Base-by-base conservation (phyloP, 148 eudicot species). In the Simmondsia chinensis region DNA sequence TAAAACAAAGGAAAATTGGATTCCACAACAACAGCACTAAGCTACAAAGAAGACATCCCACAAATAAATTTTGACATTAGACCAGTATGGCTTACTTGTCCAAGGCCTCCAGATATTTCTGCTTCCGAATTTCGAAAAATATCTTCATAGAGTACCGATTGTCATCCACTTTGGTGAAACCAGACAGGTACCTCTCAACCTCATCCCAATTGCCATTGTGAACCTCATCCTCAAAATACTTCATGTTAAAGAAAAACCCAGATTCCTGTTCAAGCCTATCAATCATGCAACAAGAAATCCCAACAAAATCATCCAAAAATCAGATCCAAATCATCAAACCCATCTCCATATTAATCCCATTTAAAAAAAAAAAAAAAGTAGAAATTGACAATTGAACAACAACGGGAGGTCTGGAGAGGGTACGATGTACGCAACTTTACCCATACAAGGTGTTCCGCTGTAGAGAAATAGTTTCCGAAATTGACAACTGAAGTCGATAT, bases 191-290 rank as follows among this genome's bases (percentile, higher is more conserved):
- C 42, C 35, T 68, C 56, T 83, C 94, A 13, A 68, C 83, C 63
- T 83, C 84, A 42, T 83, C 80, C 83, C 81, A 80, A 23, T 80
- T 69, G 1, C 94, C 88, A 60, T 55, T 60, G 24, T 65, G 75
- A 10, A 80, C 77, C 37, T 76, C 71, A 45, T 76, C 94, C 54
- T 76, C 84, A 64, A 83, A 80, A 52, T 73, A 76, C 57, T 71
- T 71, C 94, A 77, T 68, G 71, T 83, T 79, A 41, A 80, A 83
- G 79, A 59, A 76, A 69, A 68, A 78, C 16, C 82, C 82, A n/a
- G 93, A 69, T 61, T 82, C 93, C 48, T 78, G 82, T 48, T 78
- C 93, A 44, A 82, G 75, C 71, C 93, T 82, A 57, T 19, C n/a
- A 13, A 56, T 19, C 39, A 33, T 9, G 4, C 2, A 48, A 12